phyloP scores from a whole-genome alignment of 73 alveolate species.

The Tetrahymena elliotti region DNA sequence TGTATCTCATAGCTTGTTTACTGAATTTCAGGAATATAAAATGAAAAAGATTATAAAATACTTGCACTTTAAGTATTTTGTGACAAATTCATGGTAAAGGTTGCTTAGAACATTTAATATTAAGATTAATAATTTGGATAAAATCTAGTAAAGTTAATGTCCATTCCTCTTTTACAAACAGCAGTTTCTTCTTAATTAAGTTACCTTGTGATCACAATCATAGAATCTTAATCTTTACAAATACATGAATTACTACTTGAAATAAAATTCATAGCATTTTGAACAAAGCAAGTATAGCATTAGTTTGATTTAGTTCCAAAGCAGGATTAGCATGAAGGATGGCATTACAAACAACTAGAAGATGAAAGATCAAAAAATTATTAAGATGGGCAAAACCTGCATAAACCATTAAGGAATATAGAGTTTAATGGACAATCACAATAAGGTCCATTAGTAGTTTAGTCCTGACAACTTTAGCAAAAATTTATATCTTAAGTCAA shows the following conservation, averaged over 20 bases:
- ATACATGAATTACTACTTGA: background rate
- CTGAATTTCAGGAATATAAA: background rate
- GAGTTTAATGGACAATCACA: background rate
- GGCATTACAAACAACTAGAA: background rate
- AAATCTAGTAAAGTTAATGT: background rate
- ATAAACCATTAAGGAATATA: background rate
- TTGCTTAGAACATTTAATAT: background rate
- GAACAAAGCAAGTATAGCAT: background rate
- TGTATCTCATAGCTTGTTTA: background rate
- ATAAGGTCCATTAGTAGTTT: background rate
- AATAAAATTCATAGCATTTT: background rate
- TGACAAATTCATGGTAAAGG: background rate
- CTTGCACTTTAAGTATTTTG: background rate
- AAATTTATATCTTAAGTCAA: background rate
- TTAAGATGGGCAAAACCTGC: background rate
- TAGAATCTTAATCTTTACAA: background rate
- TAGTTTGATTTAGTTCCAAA: background rate
- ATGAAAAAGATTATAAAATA: background rate
- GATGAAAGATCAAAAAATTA: background rate
- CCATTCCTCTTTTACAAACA: background rate
- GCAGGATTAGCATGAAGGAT: background rate
- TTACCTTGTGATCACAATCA: background rate
- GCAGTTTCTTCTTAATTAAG: background rate
- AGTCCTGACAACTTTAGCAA: background rate
- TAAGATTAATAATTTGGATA: background rate